A percentile compares a stretch with the other conserved stretches of the same genome.
Conservation (phyloP, 257 asterid species). For the Rhazya stricta region DNA sequence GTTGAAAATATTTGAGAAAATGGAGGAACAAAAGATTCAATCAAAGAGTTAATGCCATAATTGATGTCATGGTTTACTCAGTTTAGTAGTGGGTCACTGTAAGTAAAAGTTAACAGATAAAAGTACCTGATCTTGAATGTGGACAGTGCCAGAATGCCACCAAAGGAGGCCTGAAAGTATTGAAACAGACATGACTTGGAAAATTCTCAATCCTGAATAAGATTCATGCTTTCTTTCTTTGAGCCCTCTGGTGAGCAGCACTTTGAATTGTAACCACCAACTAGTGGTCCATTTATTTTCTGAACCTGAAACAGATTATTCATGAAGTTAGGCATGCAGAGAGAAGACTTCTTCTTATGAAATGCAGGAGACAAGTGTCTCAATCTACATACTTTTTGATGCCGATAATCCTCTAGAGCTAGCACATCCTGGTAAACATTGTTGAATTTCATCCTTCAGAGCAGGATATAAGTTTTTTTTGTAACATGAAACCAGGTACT, state of each 20-base stretch:
- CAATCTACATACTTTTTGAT: constrained; percentile 34
- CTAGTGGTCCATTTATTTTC: constrained; percentile 66
- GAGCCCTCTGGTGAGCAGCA: constrained; percentile 67
- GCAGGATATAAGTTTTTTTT: constrained; percentile 49
- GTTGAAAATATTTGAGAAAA: not conserved
- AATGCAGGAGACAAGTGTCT: too few relatives aligned
- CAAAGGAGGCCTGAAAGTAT: constrained; percentile 72
- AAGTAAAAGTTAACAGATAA: not conserved
- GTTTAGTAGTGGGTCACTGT: not conserved
- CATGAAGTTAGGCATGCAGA: not conserved
- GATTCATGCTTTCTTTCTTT: constrained; percentile 78
- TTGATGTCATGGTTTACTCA: not conserved
- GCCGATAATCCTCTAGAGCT: constrained; percentile 25
- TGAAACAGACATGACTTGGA: constrained; percentile 81
- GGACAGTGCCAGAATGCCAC: constrained; percentile 81
- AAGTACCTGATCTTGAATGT: constrained; percentile 84
- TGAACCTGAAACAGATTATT: constrained; percentile 26
- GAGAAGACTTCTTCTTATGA: not conserved
- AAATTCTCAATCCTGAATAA: constrained; percentile 53
- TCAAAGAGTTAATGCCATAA: not conserved
- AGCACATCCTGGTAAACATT: constrained; percentile 16
- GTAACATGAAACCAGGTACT: constrained; percentile 51
- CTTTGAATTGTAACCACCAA: constrained; percentile 87
- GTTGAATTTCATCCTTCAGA: constrained; percentile 49
- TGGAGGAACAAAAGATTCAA: not conserved